These are phyloP conservation scores for Verticillium klebahnii DNA, from an alignment of 2,329 filamentous ascomycete species.

Conservation along the genomic window DNA sequence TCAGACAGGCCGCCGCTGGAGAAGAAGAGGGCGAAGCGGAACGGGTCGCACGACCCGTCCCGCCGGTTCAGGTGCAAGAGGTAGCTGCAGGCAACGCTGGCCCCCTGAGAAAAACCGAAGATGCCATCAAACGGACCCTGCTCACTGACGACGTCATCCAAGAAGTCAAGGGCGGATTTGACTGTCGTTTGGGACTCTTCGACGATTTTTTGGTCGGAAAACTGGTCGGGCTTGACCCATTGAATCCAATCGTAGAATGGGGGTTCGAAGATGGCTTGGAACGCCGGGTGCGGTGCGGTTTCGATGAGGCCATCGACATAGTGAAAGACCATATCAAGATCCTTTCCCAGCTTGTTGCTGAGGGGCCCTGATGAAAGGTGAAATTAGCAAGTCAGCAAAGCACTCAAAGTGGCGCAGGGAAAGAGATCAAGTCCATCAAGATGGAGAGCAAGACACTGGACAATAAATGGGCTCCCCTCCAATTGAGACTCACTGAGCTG, in stretches of 20 bases:
- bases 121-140: conserved; percentile 17
- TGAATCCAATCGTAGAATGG: neutral
- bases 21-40: conserved; percentile 8
- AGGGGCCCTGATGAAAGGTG: neutral
- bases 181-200: neutral
- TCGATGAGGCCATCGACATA: neutral
- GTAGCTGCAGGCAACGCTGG: conserved; percentile 6
- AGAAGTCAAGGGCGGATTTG: neutral
- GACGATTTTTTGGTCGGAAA: neutral
- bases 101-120: conserved; percentile 17
- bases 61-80: conserved; percentile 5
- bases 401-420: too few relatives aligned
- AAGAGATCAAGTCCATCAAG: too few relatives aligned
- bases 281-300: neutral
- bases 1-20: conserved; percentile 1
- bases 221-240: neutral
- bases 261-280: neutral
- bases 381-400: neutral
- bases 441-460: neutral
- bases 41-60: conserved; percentile 3
- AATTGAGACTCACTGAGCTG: neutral
- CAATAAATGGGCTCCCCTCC: neutral
- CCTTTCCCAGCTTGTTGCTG: neutral
- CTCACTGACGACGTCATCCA: conserved; percentile 3
- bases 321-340: neutral